Conservation (phyloP, 2,329 filamentous ascomycete species). For the Cordyceps javanica region DNA sequence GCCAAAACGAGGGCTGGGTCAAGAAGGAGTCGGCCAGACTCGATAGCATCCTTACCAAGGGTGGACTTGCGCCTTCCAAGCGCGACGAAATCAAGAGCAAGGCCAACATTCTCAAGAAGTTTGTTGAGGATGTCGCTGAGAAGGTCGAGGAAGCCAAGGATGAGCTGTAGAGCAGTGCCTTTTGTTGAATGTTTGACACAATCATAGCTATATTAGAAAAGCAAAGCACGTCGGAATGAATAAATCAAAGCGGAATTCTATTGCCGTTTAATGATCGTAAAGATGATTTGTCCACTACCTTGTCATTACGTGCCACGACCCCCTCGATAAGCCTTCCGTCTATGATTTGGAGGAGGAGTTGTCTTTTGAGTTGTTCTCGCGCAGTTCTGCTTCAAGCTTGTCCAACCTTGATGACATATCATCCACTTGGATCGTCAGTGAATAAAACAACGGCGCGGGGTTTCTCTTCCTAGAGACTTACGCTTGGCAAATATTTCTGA, state of each 20-base stretch:
- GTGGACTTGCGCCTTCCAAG: conserved; percentile 78
- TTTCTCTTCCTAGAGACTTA: conserved; percentile 36
- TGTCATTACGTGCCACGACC: neutral
- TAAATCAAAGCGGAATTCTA: neutral
- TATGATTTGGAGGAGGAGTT: conserved; percentile 31
- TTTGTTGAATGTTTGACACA: conserved; percentile 32
- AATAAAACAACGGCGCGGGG: neutral
- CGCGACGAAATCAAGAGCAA: conserved; percentile 80
- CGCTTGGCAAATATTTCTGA: conserved; percentile 85
- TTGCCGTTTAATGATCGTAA: neutral
- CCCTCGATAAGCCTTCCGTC: neutral
- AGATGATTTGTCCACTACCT: neutral
- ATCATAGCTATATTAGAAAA: neutral
- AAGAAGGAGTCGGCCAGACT: conserved; percentile 81
- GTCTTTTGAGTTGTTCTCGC: conserved; percentile 46
- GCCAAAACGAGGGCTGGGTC: conserved; percentile 69
- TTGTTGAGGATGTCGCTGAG: conserved; percentile 55
- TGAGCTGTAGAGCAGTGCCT: conserved; percentile 52
- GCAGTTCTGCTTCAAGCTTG: conserved; percentile 69
- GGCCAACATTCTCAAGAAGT: conserved; percentile 81
- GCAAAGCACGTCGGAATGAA: neutral
- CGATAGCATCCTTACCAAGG: conserved; percentile 75
- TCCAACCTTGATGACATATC: conserved; percentile 87
- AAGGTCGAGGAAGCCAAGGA: conserved; percentile 52
- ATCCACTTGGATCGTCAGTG: conserved; percentile 58